A percentile compares a stretch with the other conserved stretches of the same genome.
Conservation (phyloP, 108 stramenopile species). For the Pseudonitzschia multistriata region DNA sequence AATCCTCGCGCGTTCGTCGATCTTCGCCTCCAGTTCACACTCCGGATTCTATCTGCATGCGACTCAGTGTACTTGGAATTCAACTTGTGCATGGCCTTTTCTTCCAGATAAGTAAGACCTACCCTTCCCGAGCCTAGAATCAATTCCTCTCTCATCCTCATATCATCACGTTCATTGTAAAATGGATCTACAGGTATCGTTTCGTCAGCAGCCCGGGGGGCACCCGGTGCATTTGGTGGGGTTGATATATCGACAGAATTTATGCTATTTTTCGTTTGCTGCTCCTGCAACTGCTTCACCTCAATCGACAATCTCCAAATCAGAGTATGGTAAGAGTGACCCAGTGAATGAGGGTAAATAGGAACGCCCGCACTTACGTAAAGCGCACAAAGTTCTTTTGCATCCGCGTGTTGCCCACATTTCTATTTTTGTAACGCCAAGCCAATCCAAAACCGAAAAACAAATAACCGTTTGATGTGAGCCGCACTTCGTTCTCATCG, state of each 20-base stretch:
- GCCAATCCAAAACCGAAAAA: background rate
- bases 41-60: background rate
- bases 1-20: constrained; percentile 5
- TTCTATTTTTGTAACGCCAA: constrained; percentile 29
- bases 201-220: too few species aligned
- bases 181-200: constrained; percentile 25
- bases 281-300: constrained; percentile 27
- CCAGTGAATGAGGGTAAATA: constrained; percentile 69
- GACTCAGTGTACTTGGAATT: constrained; percentile 5
- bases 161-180: constrained; percentile 21
- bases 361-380: constrained; percentile 73
- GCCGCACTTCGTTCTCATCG: too few species aligned
- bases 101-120: constrained; percentile 62
- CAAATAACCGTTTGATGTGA: background rate
- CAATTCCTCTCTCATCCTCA: constrained; percentile 18
- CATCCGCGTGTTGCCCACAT: constrained; percentile 69
- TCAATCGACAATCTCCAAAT: constrained; percentile 76
- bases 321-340: constrained; percentile 72
- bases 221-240: too few species aligned
- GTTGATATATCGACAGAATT: constrained; percentile 7
- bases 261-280: background rate
- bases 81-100: constrained; percentile 49
- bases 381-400: constrained; percentile 68
- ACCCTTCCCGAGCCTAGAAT: background rate
- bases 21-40: constrained; percentile 18